phyloP scores from a whole-genome alignment of 2,329 filamentous ascomycete genomes.

The Teratosphaeria viscida region DNA sequence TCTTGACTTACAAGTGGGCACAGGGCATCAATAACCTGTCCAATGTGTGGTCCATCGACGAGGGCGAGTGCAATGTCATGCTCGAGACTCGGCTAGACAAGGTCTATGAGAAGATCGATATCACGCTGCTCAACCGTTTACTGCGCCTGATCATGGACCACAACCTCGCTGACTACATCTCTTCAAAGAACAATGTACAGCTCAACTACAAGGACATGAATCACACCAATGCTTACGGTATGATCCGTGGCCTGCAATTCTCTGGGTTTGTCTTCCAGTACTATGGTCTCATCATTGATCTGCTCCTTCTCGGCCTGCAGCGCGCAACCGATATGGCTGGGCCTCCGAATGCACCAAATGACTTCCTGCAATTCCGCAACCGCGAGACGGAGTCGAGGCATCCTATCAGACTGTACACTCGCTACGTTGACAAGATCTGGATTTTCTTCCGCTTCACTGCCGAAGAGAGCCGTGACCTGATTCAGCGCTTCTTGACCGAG shows the following conservation, averaged over 20 bases:
- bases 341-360: slow-evolving; percentile 85
- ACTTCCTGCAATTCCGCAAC: slow-evolving; percentile 95
- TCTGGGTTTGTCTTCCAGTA: slow-evolving; percentile 98
- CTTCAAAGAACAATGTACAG: slow-evolving; percentile 98
- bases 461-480: slow-evolving; percentile 89
- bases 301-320: slow-evolving; percentile 83
- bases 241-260: slow-evolving; percentile 96
- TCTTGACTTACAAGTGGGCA: slow-evolving; percentile 96
- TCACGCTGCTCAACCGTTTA: slow-evolving; percentile 87
- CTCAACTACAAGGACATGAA: slow-evolving; percentile 99
- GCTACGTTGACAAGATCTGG: slow-evolving; percentile 98
- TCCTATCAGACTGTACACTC: slow-evolving; percentile 92
- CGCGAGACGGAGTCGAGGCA: slow-evolving; percentile 84
- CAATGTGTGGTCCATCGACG: slow-evolving; percentile 84
- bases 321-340: slow-evolving; percentile 97
- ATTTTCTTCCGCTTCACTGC: slow-evolving; percentile 90
- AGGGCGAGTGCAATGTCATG: slow-evolving; percentile 97
- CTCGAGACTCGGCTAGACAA: slow-evolving; percentile 98
- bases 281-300: slow-evolving; percentile 90
- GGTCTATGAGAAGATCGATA: slow-evolving; percentile 97
- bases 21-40: slow-evolving; percentile 98
- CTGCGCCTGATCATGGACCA: slow-evolving; percentile 97
- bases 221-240: slow-evolving; percentile 95
- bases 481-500: slow-evolving; percentile 94
- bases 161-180: slow-evolving; percentile 98